Percentiles rank a stretch among this genome's conserved stretches.
Evolutionary conservation across 2,329 filamentous ascomycete genomes (phyloP).

Genomic region (Cladobotryum protrusum): DNA sequence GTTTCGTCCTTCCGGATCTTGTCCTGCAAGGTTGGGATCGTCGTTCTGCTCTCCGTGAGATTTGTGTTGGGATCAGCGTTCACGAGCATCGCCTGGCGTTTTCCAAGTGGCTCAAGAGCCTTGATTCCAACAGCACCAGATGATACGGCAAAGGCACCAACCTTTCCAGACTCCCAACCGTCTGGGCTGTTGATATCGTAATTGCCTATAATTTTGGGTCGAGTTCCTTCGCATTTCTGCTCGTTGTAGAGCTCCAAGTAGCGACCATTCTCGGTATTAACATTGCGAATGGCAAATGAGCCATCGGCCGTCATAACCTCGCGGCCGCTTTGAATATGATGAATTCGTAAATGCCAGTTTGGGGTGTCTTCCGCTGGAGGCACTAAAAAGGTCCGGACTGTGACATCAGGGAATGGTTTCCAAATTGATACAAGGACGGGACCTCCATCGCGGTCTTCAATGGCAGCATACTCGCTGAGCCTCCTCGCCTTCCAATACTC

Average conservation of each 20-base stretch:
- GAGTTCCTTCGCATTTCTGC: slow-evolving; percentile 42
- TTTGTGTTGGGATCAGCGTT: slow-evolving; percentile 77
- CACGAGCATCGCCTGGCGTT: slow-evolving; percentile 56
- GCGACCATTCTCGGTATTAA: slow-evolving; percentile 40
- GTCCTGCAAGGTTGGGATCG: slow-evolving; percentile 63
- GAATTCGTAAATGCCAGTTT: slow-evolving; percentile 65
- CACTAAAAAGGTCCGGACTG: slow-evolving; percentile 56
- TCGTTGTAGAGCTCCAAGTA: slow-evolving; percentile 46
- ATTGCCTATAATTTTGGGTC: slow-evolving; percentile 52
- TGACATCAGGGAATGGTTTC: slow-evolving; percentile 64
- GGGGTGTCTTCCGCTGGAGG: slow-evolving; percentile 52
- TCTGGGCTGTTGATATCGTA: slow-evolving; percentile 52
- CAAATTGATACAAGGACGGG: slow-evolving; percentile 63
- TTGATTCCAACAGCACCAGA: slow-evolving; percentile 52
- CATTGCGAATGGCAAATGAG: slow-evolving; percentile 62
- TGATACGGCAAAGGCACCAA: slow-evolving; percentile 51
- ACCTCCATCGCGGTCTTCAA: slow-evolving; percentile 48
- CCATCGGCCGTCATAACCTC: slow-evolving; percentile 68
- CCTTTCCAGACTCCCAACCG: slow-evolving; percentile 43
- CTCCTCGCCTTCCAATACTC: slow-evolving; percentile 75
- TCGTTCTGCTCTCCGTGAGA: slow-evolving; percentile 63
- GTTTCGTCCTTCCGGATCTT: slow-evolving; percentile 52
- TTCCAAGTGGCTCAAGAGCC: slow-evolving; percentile 41
- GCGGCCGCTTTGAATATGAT: slow-evolving; percentile 54
- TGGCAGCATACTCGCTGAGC: slow-evolving; percentile 55